Base-by-base conservation (phyloP, 2,329 filamentous ascomycete genomes). In the Neobulgaria alba region DNA sequence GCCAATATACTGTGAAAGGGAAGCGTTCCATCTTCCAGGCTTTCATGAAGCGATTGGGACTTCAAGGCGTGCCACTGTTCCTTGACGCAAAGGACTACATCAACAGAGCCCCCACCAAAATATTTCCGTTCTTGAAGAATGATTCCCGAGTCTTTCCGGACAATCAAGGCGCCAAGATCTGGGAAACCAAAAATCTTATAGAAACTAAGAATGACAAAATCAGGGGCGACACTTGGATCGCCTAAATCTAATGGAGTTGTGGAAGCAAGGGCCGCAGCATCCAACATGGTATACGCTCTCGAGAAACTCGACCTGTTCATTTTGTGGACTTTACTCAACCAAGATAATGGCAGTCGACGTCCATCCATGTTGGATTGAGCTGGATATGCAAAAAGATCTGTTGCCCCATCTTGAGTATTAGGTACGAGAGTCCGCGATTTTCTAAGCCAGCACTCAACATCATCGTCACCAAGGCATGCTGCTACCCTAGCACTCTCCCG, bases 181-280 rank as follows among this genome's bases (percentile, higher is more conserved):
- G 90, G 90, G 50, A 95, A 95, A 1, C 92, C 90, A 60, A 96
- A 96, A n/a, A 95, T 89, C 61, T 96, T 98, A 66, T 95, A 93
- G 49, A 96, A 79, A 61, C 89, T 95, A 31, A 96, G 57, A 0
- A 86, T 83, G 0, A 77, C 82, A 51, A 96, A 96, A 59, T 96
- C 90, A 1, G 90, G 85, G 0, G 82, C 78, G 1, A 63, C 58
- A 0, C 67, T 64, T 0, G 70, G 52, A 50, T 84, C 65, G 41
- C 75, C 68, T 2, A 96, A 66, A 55, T 93, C 75, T 5, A 96
- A 67, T 1, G 77, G 77, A 3, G 84, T 77, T 0, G 89, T 95
- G 5, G 87, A 80, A 8, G 79, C 82, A 9, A 86, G 69, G 0
- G 87, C 84, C 4, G 92, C 88, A 8, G 86, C 89, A 61, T 98